Evolutionary conservation across 2,329 filamentous ascomycete species (phyloP), one percentile per base, ranked within the genome.

Genomic region (Coleophoma cylindrospora): DNA sequence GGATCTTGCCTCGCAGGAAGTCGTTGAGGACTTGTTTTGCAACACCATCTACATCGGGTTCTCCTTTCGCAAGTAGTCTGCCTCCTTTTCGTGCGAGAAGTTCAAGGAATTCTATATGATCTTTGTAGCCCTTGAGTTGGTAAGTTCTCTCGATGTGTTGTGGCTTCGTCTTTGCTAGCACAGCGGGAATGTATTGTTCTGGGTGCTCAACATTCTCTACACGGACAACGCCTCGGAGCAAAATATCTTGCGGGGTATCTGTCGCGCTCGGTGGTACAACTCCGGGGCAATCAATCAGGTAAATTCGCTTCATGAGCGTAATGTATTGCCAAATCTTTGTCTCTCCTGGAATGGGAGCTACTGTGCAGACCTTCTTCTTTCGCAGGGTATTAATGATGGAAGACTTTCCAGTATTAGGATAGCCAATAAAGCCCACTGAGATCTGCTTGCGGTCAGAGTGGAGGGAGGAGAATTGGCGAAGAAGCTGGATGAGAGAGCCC

Each of bases 281-380:
- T 68, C 94, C 94, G 37, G 94, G 94, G 63, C 92, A 97, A 63
- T 99, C 94, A 61, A 99, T 97, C 49, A 99, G 80, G 69, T 92
- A 91, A 47, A 95, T 95, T 48, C 90, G 79, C 73, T 91, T 95
- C 88, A 95, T 96, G 52, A 97, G 71, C 3, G 91, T 96, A 58
- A 96, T 90, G 64, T 96, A 96, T 67, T 96, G 92, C 92, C 94
- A 97, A 32, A 96, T 88, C 71, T 96, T 97, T 34, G 92, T 97
- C 74, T 96, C 91, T 13, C 91, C 94, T 7, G 94, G 92, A 54
- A 97, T 96, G 6, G 92, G 94, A 7, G 94, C 94, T 3, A 95
- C 90, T 14, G 79, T 94, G 72, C 91, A 91, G 38, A 96, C 91
- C 67, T 94, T 91, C 75, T 96, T 97, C 68, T 91, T 92, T 43